Conservation (phyloP, 1,284 basidiomycete genomes). For the Apiotrichum veenhuisii region DNA sequence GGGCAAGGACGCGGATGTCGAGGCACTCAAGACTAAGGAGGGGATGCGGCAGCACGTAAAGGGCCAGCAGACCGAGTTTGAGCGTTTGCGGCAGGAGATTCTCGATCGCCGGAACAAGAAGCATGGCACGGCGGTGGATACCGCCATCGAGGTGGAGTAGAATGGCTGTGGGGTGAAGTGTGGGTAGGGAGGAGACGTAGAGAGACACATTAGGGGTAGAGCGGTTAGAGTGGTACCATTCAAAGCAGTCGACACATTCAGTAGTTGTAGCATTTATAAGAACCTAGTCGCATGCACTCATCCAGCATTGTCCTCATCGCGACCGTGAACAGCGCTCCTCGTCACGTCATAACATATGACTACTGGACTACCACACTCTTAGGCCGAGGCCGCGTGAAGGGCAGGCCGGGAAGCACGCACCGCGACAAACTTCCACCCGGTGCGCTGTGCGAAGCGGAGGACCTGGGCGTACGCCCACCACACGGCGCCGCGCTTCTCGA, state of each 20-base stretch:
- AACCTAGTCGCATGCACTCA: too few relatives aligned
- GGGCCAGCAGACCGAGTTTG: slow-evolving; percentile 40
- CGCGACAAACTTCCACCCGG: slow-evolving; percentile 59
- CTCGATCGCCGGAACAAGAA: slow-evolving; percentile 32
- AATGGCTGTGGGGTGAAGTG: too few relatives aligned
- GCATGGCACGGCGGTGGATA: slow-evolving; percentile 21
- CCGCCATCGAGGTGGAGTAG: slow-evolving; percentile 43
- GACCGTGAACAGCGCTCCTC: too few relatives aligned
- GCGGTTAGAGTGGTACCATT: too few relatives aligned
- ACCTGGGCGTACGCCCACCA: slow-evolving; percentile 54
- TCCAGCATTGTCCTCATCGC: too few relatives aligned
- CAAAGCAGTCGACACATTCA: too few relatives aligned
- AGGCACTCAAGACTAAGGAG: slow-evolving; percentile 32
- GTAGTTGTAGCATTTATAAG: too few relatives aligned
- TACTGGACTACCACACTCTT: too few relatives aligned
- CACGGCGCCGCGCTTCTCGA: slow-evolving; percentile 51
- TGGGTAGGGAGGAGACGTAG: too few relatives aligned
- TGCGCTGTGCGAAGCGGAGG: slow-evolving; percentile 49
- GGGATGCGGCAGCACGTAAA: slow-evolving; percentile 37
- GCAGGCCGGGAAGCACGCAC: slow-evolving; percentile 49
- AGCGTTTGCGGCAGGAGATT: slow-evolving; percentile 37
- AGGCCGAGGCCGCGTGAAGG: too few relatives aligned
- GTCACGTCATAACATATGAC: too few relatives aligned
- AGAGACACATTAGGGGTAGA: too few relatives aligned
- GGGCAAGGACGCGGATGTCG: slow-evolving; percentile 36